Evolutionary conservation across 2,329 filamentous ascomycete species (phyloP).

Genomic region (Colletotrichum theobromicola): DNA sequence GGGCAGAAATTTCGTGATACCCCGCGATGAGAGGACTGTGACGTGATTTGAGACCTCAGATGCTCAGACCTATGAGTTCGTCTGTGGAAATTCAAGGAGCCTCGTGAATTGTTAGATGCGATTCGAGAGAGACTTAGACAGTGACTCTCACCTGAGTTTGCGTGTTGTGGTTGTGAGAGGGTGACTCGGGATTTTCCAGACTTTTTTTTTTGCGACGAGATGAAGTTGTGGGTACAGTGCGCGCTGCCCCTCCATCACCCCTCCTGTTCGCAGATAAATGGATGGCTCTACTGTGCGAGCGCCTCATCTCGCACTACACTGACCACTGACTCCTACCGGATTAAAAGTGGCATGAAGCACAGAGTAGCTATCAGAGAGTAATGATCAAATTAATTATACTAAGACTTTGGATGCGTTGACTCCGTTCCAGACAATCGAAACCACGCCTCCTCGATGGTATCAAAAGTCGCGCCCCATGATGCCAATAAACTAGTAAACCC

Average conservation of each 20-base stretch:
- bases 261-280: background rate
- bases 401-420: background rate
- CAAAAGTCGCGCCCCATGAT: background rate
- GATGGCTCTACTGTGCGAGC: background rate
- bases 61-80: background rate
- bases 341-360: background rate
- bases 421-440: background rate
- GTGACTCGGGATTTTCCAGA: conserved; percentile 6
- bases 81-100: accelerated
- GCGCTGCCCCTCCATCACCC: background rate
- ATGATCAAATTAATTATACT: background rate
- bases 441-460: background rate
- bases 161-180: background rate
- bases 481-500: background rate
- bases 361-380: background rate
- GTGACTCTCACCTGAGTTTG: background rate
- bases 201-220: background rate
- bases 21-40: background rate
- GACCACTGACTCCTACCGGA: background rate
- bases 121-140: background rate
- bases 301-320: background rate
- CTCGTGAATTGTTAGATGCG: background rate
- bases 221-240: conserved; percentile 20
- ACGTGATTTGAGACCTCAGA: background rate
- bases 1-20: background rate